A percentile compares a stretch with the other conserved stretches of the same genome.
These are phyloP conservation scores for Tulasnella sp. DNA, from an alignment of 768 basidiomycete genomes.

Conservation along the genomic window DNA sequence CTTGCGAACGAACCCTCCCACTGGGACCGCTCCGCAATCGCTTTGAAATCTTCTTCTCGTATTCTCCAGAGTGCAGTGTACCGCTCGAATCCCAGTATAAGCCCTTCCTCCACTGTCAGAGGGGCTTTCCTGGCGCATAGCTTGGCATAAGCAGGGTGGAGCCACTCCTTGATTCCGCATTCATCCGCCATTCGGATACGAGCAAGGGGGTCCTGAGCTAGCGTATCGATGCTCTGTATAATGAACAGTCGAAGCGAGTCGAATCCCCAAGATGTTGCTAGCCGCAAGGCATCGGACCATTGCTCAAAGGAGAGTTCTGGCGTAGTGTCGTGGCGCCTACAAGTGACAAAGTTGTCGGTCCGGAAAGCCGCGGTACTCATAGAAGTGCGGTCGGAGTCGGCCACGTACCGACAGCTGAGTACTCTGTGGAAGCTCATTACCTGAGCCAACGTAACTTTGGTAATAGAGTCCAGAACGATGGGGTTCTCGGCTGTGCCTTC, in stretches of 20 bases:
- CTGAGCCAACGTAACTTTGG: not conserved
- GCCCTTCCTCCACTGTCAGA: conserved; percentile 1
- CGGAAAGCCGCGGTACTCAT: not conserved
- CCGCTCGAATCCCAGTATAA: not conserved
- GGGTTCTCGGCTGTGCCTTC: not conserved
- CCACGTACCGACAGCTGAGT: not conserved
- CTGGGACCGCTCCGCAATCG: not conserved
- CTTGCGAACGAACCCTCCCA: not conserved
- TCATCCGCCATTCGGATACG: not conserved
- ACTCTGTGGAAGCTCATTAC: not conserved
- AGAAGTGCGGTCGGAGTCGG: not conserved
- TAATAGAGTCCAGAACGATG: not conserved
- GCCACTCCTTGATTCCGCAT: not conserved
- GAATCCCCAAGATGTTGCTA: conserved; percentile 1
- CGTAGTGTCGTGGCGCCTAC: not conserved
- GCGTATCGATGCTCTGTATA: not conserved
- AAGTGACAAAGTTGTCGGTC: too few species aligned
- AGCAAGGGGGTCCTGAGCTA: not conserved
- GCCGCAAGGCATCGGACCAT: not conserved
- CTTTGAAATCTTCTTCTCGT: not conserved
- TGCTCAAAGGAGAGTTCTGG: not conserved
- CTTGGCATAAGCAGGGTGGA: not conserved
- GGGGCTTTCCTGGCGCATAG: conserved; percentile 1
- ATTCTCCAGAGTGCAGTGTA: not conserved
- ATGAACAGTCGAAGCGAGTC: not conserved